Evolutionary conservation across 805 yeast genomes (phyloP), one percentile per base, ranked within the genome.

Genomic region (Hanseniaspora pseudoguilliermondii): DNA sequence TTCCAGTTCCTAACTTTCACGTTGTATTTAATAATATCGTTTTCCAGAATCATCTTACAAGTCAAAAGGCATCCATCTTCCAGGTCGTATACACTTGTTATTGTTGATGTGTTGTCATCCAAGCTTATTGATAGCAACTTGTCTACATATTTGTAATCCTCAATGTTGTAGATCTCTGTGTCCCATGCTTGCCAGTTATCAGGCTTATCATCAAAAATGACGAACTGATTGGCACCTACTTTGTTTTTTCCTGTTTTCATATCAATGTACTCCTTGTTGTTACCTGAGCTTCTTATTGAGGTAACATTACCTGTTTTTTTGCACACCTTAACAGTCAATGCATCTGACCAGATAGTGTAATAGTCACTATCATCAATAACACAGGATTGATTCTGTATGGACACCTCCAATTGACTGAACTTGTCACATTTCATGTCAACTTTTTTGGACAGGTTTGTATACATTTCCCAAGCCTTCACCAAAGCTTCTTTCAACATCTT

Each of bases 171-270:
- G 57, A 89, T 75, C 66, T 91, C 98, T 0, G 97, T 91, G 66
- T 91, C 98, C 98, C 98, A 91, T 1, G 97, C 97, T 47, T 88
- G 96, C 82, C 82, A 91, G 57, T 77, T 83, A 64, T 87, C 73
- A 10, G 98, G 98, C 59, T 87, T 85, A 66, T 93, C 98, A 60
- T 90, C 90, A 63, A 85, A 85, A 57, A 93, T 65, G 1, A 88
- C 81, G 60, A 81, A 81, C 67, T 86, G 95, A 63, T 89, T 88
- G 18, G 90, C 96, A 41, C 87, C 88, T 18, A 70, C 62, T 11
- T 76, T 71, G 61, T 81, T 81, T 54, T 70, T 72, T 5, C 83
- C 81, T 25, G 74, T 71, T 1, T 76, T 69, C 5, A 75, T 59
- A 58, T 84, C 87, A 54, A 93, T 73, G 23, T 84, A 77, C 65